phyloP scores from a whole-genome alignment of 2,329 filamentous ascomycete species.

The Monilinia laxa region DNA sequence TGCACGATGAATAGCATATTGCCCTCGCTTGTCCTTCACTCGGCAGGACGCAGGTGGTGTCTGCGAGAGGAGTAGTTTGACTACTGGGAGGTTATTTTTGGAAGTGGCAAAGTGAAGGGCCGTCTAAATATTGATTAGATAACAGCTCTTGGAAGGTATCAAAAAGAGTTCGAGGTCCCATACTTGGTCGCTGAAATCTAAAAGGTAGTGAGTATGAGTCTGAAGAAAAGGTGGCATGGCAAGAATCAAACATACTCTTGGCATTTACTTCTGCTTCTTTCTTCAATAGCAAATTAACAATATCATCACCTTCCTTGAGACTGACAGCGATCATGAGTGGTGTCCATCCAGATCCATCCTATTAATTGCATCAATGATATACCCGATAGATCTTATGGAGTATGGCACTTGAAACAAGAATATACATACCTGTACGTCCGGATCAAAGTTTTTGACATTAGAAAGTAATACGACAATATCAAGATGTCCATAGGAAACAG shows the following conservation, averaged over 20 bases:
- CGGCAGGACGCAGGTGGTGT: constrained; percentile 71
- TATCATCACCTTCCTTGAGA: constrained; percentile 66
- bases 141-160: neutral
- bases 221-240: neutral
- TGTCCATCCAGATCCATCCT: constrained; percentile 81
- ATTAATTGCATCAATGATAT: neutral
- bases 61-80: constrained; percentile 70
- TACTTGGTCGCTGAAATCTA: constrained; percentile 66
- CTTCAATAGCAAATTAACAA: constrained; percentile 65
- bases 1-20: constrained; percentile 86
- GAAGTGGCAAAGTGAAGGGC: constrained; percentile 89
- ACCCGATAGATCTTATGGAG: neutral
- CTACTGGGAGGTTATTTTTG: constrained; percentile 82
- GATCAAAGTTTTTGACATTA: constrained; percentile 72
- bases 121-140: constrained; percentile 53
- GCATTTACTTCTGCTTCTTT: constrained; percentile 71
- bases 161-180: constrained; percentile 11
- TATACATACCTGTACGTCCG: constrained; percentile 67
- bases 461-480: constrained; percentile 73
- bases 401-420: neutral
- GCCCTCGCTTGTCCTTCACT: constrained; percentile 81
- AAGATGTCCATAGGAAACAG: constrained; percentile 76
- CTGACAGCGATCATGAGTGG: constrained; percentile 80
- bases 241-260: constrained; percentile 55
- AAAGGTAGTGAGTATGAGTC: constrained; percentile 19